Evolutionary conservation across 176 grass and related monocot species (phyloP).

Genomic region (Urochloa ruziziensis): DNA sequence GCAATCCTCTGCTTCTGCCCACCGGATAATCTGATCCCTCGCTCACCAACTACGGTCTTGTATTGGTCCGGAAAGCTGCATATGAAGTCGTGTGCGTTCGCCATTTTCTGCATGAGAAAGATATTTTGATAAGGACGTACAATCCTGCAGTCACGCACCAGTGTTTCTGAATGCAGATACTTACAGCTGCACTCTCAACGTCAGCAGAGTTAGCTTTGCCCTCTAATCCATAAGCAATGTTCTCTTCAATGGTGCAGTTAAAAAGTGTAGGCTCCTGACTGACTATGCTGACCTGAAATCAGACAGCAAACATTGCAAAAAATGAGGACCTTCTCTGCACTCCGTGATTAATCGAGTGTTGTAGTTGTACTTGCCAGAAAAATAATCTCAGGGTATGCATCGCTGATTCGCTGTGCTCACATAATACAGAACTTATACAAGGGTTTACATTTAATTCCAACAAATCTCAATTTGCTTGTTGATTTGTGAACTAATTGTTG

Average conservation of each 20-base stretch:
- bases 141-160: background rate
- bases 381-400: constrained; percentile 21
- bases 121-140: background rate
- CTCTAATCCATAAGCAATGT: constrained; percentile 88
- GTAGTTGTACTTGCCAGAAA: background rate
- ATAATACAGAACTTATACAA: background rate
- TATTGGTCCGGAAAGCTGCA: constrained; percentile 85
- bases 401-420: too few species aligned
- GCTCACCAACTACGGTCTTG: constrained; percentile 82
- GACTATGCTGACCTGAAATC: constrained; percentile 94
- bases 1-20: constrained; percentile 98
- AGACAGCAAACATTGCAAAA: constrained; percentile 17
- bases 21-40: constrained; percentile 85
- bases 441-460: background rate
- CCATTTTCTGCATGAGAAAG: constrained; percentile 76
- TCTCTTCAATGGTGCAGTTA: constrained; percentile 96
- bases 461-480: background rate
- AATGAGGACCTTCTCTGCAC: background rate
- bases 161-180: constrained; percentile 30
- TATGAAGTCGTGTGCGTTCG: constrained; percentile 89
- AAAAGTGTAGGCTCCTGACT: constrained; percentile 95
- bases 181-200: constrained; percentile 82
- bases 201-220: constrained; percentile 56
- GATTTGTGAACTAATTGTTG: background rate
- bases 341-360: background rate